These are phyloP conservation scores for Podospora conica DNA, from an alignment of 495 filamentous ascomycete genomes.

Conservation along the genomic window DNA sequence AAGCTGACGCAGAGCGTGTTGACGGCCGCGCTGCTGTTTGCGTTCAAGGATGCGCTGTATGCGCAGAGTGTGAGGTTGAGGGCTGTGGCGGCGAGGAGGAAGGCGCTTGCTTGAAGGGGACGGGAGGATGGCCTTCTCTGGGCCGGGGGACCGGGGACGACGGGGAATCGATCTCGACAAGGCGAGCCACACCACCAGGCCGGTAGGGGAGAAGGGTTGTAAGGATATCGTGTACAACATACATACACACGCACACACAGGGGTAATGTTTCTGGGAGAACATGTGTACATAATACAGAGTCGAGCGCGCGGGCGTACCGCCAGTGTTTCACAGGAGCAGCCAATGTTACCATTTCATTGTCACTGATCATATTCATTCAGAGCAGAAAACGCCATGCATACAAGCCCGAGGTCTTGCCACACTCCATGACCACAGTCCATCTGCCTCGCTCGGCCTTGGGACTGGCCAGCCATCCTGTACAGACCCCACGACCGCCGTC, in stretches of 20 bases:
- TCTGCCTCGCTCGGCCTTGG: too few relatives aligned
- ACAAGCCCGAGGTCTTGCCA: background rate
- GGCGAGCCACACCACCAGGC: background rate
- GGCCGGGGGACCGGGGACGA: too few relatives aligned
- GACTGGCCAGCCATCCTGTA: background rate
- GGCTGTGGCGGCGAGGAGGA: slow-evolving; percentile 34
- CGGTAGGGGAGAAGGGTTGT: background rate
- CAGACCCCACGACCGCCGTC: background rate
- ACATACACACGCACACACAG: background rate
- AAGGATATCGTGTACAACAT: background rate
- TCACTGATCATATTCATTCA: background rate
- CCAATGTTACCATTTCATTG: background rate
- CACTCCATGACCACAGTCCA: too few relatives aligned
- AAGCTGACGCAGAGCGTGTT: slow-evolving; percentile 96
- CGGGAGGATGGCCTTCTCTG: background rate
- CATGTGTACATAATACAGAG: background rate
- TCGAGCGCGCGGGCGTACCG: background rate
- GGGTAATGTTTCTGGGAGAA: background rate
- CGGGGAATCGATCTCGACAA: background rate
- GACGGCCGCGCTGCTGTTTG: slow-evolving; percentile 94
- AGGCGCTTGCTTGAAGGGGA: slow-evolving; percentile 32
- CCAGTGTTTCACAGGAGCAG: background rate
- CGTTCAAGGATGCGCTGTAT: slow-evolving; percentile 85
- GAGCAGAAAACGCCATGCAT: background rate
- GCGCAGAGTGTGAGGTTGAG: slow-evolving; percentile 48